phyloP scores from a whole-genome alignment of 1,139 yeast genomes.

The Magnusiomyces tetraspermus region DNA sequence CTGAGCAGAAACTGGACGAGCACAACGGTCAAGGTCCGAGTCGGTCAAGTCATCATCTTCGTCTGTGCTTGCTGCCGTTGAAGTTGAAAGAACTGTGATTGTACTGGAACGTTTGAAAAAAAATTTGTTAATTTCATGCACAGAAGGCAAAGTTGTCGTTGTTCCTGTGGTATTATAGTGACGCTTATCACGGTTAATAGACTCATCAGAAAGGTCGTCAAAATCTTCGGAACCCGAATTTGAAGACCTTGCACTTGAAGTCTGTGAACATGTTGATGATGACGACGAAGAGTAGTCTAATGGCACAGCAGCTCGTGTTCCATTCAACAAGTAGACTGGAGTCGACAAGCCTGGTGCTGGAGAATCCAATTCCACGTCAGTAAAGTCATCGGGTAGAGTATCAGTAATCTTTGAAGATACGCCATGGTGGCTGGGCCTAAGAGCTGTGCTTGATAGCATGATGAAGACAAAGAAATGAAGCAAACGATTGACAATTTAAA shows the following conservation, averaged over 20 bases:
- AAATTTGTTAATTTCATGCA: not conserved
- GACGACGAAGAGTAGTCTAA: not conserved
- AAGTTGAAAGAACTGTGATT: conserved; percentile 1
- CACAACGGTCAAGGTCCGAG: not conserved
- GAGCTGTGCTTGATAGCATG: too few species aligned
- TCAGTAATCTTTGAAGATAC: not conserved
- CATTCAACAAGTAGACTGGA: not conserved
- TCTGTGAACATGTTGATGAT: not conserved
- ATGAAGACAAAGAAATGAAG: too few species aligned
- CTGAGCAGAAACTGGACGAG: not conserved
- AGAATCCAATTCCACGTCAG: not conserved
- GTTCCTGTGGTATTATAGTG: not conserved
- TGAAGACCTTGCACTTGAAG: not conserved
- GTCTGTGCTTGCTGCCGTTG: not conserved
- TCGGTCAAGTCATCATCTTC: not conserved
- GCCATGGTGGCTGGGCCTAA: too few species aligned
- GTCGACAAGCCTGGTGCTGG: not conserved
- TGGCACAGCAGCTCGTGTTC: not conserved
- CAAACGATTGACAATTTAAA: too few species aligned
- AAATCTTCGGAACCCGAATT: not conserved
- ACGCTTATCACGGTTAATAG: not conserved
- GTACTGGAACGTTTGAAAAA: conserved; percentile 2
- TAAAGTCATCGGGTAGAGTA: not conserved
- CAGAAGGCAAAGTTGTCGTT: not conserved
- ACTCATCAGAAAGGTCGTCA: not conserved